A percentile compares a stretch with the other conserved stretches of the same genome.
Evolutionary conservation across 2,329 filamentous ascomycete species (phyloP).

Genomic region (Trichoderma koningiopsis): DNA sequence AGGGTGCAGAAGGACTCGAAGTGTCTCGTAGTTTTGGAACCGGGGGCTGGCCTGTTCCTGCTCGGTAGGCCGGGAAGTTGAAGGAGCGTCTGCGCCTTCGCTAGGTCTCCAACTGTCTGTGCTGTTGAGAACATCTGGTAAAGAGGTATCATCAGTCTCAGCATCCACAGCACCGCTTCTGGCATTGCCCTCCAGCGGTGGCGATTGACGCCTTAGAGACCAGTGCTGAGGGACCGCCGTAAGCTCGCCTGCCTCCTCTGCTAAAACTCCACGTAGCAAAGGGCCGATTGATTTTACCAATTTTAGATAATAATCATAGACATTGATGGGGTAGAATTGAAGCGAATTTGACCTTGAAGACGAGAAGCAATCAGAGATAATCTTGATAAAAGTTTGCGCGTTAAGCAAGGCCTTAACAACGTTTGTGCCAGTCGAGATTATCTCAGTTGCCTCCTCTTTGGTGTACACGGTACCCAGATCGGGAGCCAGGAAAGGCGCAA

Average conservation of each 20-base stretch:
- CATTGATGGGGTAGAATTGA: constrained; percentile 74
- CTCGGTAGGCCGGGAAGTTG: constrained; percentile 41
- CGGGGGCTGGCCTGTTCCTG: constrained; percentile 48
- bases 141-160: constrained; percentile 37
- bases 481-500: constrained; percentile 64
- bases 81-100: constrained; percentile 31
- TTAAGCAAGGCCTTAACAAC: constrained; percentile 78
- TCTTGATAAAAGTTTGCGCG: constrained; percentile 73
- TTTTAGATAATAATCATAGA: constrained; percentile 79
- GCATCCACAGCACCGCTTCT: constrained; percentile 30
- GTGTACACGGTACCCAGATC: constrained; percentile 39
- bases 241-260: constrained; percentile 78
- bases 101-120: constrained; percentile 35
- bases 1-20: constrained; percentile 76
- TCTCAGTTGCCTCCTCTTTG: constrained; percentile 40
- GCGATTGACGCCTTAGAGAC: constrained; percentile 45
- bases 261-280: constrained; percentile 77
- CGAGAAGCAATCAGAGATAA: constrained; percentile 74
- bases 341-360: constrained; percentile 64
- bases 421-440: constrained; percentile 67
- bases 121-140: constrained; percentile 39
- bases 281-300: constrained; percentile 75
- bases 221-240: constrained; percentile 72
- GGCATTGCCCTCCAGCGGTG: constrained; percentile 30
- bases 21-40: constrained; percentile 74